A percentile compares a stretch with the other conserved stretches of the same genome.
Evolutionary conservation across 441 rosid genomes (phyloP).

Genomic region (Erodium moschatum): DNA sequence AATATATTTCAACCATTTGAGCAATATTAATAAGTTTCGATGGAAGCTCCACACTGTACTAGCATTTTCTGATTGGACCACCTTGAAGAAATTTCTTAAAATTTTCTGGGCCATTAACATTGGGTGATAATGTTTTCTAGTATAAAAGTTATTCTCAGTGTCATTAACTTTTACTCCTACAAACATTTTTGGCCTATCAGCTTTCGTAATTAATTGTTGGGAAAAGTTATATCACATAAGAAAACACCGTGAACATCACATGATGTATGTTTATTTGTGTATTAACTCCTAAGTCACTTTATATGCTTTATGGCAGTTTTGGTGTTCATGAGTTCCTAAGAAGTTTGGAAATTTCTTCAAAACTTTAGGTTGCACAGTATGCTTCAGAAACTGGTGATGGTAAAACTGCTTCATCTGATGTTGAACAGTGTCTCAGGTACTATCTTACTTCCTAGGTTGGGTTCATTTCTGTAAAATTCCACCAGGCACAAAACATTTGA

Average conservation of each 20-base stretch:
- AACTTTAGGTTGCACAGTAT: conserved; percentile 69
- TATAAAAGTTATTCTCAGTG: too few species aligned
- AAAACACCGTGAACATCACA: too few species aligned
- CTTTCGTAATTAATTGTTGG: not conserved
- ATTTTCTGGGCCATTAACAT: too few species aligned
- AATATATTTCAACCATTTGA: not conserved
- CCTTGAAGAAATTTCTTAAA: too few species aligned
- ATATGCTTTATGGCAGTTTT: conserved; percentile 32
- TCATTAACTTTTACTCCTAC: not conserved
- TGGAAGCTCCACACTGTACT: not conserved
- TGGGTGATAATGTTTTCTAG: too few species aligned
- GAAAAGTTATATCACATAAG: not conserved
- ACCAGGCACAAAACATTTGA: too few species aligned
- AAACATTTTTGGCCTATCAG: not conserved
- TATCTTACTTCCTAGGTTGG: conserved; percentile 6
- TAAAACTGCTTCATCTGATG: conserved; percentile 44
- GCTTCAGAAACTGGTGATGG: conserved; percentile 75
- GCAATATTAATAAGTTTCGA: not conserved
- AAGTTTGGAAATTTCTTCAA: conserved; percentile 37
- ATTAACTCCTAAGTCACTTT: conserved; percentile 5
- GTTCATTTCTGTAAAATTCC: too few species aligned
- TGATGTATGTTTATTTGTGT: not conserved
- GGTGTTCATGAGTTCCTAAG: conserved; percentile 32
- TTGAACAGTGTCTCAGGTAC: conserved; percentile 69
- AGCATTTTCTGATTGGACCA: not conserved